Evolutionary conservation across 2,329 filamentous ascomycete species (phyloP), one percentile per base, ranked within the genome.

Genomic region (Fusarium pilosicola): DNA sequence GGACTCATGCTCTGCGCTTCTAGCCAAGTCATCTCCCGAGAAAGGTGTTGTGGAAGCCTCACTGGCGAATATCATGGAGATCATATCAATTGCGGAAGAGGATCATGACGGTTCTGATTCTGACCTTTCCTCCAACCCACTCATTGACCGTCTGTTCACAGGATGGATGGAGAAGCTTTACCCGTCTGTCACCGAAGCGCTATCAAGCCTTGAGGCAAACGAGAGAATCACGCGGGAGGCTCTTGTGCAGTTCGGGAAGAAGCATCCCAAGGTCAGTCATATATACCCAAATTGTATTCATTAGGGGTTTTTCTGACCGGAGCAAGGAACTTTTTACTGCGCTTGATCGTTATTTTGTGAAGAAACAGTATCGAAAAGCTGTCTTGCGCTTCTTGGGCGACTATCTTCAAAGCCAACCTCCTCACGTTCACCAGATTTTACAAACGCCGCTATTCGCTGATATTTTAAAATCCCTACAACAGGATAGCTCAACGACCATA

Each of bases 371-470:
- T 68, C 90, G 94, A 26, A 87, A 90, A 62, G 88, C 89, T 68
- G 87, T 90, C 14, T 82, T 95, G 36, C 88, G 88, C 24, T 86
- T 96, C 17, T 84, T 96, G 22, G 91, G 90, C 78, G 89, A 92
- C 49, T 95, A 94, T 73, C 88, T 96, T 42, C 89, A 92, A 71
- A 88, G 90, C 66, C 92, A 94, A 74, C 92, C 93, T n/a, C 93
- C 94, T 9, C 94, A 95, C 81, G 85, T 96, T 4, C 90, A 96
- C 78, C 86, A 91, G 46, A 89, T 95, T 41, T 83, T 93, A 10
- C 88, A 94, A 73, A 95, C 93, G 3, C 88, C 90, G 1, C 84
- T 96, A 4, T 92, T 96, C 74, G 87, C 88, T 65, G 90, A 92
- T 78, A 84, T 96, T 26, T 84, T 96, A 59, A 90, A 89, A 77